These are phyloP conservation scores for Candida glaebosa DNA, from an alignment of 805 yeast genomes.

Conservation along the genomic window DNA sequence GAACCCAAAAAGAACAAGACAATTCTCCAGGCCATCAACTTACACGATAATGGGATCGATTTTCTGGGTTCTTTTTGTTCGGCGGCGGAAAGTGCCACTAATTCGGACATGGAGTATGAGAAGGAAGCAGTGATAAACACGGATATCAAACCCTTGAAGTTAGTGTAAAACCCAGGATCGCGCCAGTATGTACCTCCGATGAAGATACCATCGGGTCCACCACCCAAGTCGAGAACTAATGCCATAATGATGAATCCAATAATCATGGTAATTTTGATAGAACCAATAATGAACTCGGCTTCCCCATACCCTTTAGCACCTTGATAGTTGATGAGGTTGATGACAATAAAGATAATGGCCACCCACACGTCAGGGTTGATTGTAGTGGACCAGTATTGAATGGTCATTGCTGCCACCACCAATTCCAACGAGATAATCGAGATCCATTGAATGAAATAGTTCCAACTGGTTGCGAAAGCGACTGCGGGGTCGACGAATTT, in stretches of 20 bases:
- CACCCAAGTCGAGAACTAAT: constrained; percentile 33
- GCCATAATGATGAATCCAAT: constrained; percentile 34
- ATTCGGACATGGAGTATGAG: constrained; percentile 34
- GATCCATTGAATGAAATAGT: constrained; percentile 35
- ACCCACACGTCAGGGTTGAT: constrained; percentile 37
- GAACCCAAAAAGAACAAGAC: constrained; percentile 35
- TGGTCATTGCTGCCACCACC: constrained; percentile 35
- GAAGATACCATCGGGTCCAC: constrained; percentile 27
- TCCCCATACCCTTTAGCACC: constrained; percentile 38
- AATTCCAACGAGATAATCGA: constrained; percentile 32
- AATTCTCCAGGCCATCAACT: constrained; percentile 44
- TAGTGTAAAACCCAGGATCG: constrained; percentile 32
- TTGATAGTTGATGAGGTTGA: constrained; percentile 26
- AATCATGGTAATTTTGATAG: constrained; percentile 33
- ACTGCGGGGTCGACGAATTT: constrained; percentile 34
- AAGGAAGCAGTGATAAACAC: constrained; percentile 32
- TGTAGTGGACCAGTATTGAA: constrained; percentile 28
- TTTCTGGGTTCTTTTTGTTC: constrained; percentile 39
- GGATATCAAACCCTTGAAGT: constrained; percentile 37
- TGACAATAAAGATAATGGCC: constrained; percentile 27
- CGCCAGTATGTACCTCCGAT: constrained; percentile 34
- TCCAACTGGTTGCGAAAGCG: constrained; percentile 35
- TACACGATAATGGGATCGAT: constrained; percentile 38
- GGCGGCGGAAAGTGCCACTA: constrained; percentile 36
- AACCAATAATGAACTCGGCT: constrained; percentile 29